Evolutionary conservation across 768 basidiomycete genomes (phyloP), one percentile per base, ranked within the genome.

Genomic region (Serendipita sp.): DNA sequence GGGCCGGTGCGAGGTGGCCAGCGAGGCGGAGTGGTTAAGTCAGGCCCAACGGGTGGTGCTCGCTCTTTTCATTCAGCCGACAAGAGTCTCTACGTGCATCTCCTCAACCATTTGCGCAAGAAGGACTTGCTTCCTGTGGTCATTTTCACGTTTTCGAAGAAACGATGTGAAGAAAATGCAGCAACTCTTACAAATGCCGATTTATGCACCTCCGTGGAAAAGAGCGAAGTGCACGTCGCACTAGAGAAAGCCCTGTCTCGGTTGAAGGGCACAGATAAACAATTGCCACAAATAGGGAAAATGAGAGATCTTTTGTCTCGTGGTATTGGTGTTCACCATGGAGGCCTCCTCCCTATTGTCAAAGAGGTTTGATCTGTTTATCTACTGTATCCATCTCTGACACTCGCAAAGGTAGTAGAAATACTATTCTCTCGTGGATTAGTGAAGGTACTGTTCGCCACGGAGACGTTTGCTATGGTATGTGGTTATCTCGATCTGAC

Each of bases 381-480:
- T 1, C 28, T 34, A 28, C 15, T 65, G 48, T 41, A 28, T 30
- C 15, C 34, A 38, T 58, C 41, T 2, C n/a, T 4, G 35, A 15
- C 45, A n/a, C 8, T 8, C 32, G 60, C 1, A n/a, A 66, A 96
- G 89, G 85, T 97, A 24, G 94, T 98, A 5, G 96, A 99, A 73
- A 88, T 98, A 46, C 78, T 99, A 16, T 99, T 99, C 73, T 89
- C 93, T 7, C 84, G 92, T 48, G 96, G 96, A 16, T 77, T 98
- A 60, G 94, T 99, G 67, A 98, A 97, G 74, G 84, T 96, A 24
- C 76, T 99, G 4, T 99, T 99, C 72, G 96, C 96, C 1, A 99
- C 96, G 3, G 96, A 99, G 75, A 99, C 96, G 0, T 99, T 99
- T 73, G 95, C 95, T 0, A 98, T 99, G 95, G 94, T 92, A 65